phyloP scores from a whole-genome alignment of 2,329 filamentous ascomycete species.

The Pseudogymnoascus verrucosus region DNA sequence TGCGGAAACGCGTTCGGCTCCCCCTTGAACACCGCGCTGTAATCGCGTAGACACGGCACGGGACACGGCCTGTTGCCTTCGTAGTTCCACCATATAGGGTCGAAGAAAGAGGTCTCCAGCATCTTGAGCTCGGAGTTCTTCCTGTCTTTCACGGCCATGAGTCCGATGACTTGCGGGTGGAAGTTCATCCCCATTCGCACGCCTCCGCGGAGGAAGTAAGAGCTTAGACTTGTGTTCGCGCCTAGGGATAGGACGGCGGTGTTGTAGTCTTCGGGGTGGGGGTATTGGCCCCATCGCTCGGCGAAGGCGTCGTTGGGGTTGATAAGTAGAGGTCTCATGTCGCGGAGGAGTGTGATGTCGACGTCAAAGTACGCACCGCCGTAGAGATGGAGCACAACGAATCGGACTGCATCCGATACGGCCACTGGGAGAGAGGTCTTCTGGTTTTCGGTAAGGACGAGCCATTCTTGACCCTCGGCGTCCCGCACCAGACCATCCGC shows the following conservation, averaged over 20 bases:
- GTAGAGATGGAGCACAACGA: constrained; percentile 45
- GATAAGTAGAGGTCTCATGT: constrained; percentile 45
- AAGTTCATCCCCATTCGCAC: constrained; percentile 51
- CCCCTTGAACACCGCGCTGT: constrained; percentile 43
- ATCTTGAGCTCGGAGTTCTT: constrained; percentile 46
- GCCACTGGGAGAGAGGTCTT: constrained; percentile 51
- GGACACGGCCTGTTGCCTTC: constrained; percentile 39
- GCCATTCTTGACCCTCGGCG: constrained; percentile 41
- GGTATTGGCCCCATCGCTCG: constrained; percentile 46
- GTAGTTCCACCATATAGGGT: constrained; percentile 48
- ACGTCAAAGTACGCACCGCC: constrained; percentile 49
- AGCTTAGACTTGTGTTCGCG: constrained; percentile 47
- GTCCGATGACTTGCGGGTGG: constrained; percentile 45
- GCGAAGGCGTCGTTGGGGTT: constrained; percentile 41
- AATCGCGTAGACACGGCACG: constrained; percentile 46
- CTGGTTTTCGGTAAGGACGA: constrained; percentile 44
- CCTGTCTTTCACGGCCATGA: constrained; percentile 48
- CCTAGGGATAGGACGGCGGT: constrained; percentile 48
- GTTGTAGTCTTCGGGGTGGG: constrained; percentile 46
- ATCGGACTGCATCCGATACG: constrained; percentile 48
- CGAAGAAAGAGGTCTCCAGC: constrained; percentile 49
- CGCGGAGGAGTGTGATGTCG: constrained; percentile 46
- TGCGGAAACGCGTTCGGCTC: constrained; percentile 33
- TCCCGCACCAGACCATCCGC: constrained; percentile 45
- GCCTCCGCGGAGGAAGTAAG: constrained; percentile 46